A percentile compares a stretch with the other conserved stretches of the same genome.
Evolutionary conservation across 768 basidiomycete genomes (phyloP).

Genomic region (Tulasnella calospora): DNA sequence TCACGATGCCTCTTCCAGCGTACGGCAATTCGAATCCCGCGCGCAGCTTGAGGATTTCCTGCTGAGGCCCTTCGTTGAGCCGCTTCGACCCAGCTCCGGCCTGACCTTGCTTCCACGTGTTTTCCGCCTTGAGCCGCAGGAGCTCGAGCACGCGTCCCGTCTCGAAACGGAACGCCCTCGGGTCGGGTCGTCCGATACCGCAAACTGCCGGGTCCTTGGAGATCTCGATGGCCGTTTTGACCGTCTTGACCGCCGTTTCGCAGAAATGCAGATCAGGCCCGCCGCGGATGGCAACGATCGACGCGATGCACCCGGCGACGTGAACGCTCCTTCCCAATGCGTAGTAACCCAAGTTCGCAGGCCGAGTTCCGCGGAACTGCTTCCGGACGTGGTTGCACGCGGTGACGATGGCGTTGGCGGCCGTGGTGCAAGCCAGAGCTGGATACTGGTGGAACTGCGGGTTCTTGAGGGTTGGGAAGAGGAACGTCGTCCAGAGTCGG

Average conservation of each 20-base stretch:
- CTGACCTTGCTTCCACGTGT: neutral
- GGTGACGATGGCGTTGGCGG: conserved; percentile 57
- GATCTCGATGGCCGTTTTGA: conserved; percentile 39
- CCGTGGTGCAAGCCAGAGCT: conserved; percentile 53
- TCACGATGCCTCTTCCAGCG: conserved; percentile 11
- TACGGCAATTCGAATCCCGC: conserved; percentile 21
- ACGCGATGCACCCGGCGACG: conserved; percentile 61
- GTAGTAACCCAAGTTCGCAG: conserved; percentile 43
- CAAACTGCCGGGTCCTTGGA: conserved; percentile 7
- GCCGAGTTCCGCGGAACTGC: conserved; percentile 43
- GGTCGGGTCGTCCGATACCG: neutral
- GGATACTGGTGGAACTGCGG: conserved; percentile 1
- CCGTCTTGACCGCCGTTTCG: conserved; percentile 46
- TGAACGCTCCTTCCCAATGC: conserved; percentile 58
- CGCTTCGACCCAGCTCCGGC: neutral
- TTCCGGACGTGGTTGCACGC: conserved; percentile 31
- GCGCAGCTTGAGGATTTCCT: conserved; percentile 6
- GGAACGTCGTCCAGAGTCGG: conserved; percentile 62
- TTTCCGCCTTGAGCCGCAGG: neutral
- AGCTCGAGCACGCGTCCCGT: conserved; percentile 7
- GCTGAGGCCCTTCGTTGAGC: neutral
- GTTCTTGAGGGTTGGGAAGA: conserved; percentile 38
- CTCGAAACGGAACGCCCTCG: conserved; percentile 9
- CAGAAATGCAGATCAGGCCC: conserved; percentile 50
- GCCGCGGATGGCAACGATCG: conserved; percentile 52